phyloP scores from a whole-genome alignment of 2,329 filamentous ascomycete species.

The Fonsecaea nubica region DNA sequence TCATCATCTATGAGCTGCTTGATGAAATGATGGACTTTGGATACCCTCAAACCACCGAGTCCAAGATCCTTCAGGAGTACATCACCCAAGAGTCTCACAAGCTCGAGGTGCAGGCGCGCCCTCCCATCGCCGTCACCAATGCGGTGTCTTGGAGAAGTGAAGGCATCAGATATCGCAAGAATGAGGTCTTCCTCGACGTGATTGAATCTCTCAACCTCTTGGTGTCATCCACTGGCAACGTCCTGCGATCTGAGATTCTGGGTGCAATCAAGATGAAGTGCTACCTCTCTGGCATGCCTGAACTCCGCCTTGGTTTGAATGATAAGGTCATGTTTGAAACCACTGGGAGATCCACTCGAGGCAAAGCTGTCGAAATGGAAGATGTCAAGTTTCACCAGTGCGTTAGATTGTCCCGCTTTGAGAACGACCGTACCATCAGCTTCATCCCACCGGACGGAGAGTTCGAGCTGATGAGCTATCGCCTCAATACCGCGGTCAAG shows the following conservation, averaged over 20 bases:
- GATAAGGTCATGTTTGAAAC: conserved; percentile 99
- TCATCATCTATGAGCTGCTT: conserved; percentile 97
- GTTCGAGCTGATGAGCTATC: conserved; percentile 99
- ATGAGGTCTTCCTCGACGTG: conserved; percentile 98
- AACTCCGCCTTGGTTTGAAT: conserved; percentile 90
- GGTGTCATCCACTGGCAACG: conserved; percentile 92
- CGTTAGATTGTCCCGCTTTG: conserved; percentile 91
- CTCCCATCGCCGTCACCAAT: conserved; percentile 97
- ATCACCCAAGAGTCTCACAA: conserved; percentile 99
- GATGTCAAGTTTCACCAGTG: conserved; percentile 99
- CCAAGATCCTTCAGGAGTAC: conserved; percentile 98
- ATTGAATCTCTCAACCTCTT: conserved; percentile 95
- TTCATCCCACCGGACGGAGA: conserved; percentile 98
- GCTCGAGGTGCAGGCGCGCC: conserved; percentile 92
- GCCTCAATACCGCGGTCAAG: conserved; percentile 97
- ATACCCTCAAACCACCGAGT: conserved; percentile 97
- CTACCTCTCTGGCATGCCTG: conserved; percentile 97
- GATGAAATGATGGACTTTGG: conserved; percentile 99
- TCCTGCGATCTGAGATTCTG: conserved; percentile 92
- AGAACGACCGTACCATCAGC: conserved; percentile 97
- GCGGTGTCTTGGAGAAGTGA: conserved; percentile 98
- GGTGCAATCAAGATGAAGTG: conserved; percentile 99
- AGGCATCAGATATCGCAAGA: conserved; percentile 97
- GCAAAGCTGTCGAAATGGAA: conserved; percentile 99
- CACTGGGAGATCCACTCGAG: conserved; percentile 88